Percentiles rank a stretch among this genome's conserved stretches.
These are phyloP conservation scores for Simplicillium sp. DNA, from an alignment of 2,329 filamentous ascomycete species.

Conservation along the genomic window DNA sequence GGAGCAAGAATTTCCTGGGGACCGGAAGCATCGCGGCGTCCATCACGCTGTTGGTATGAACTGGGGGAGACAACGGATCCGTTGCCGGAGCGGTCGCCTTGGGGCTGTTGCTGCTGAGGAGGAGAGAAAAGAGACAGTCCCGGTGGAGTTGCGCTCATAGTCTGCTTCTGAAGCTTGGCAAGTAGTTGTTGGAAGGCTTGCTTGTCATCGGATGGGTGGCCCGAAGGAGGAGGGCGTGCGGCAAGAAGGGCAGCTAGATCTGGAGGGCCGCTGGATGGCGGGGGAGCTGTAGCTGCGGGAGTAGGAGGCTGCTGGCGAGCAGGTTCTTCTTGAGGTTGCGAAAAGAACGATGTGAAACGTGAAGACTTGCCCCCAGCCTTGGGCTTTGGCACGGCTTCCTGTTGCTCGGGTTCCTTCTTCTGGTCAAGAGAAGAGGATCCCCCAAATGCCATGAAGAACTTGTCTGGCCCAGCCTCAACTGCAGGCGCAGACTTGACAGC, in stretches of 20 bases:
- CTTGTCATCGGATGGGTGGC: constrained; percentile 57
- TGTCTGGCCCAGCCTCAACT: constrained; percentile 61
- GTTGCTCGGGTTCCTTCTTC: constrained; percentile 41
- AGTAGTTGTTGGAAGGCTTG: constrained; percentile 78
- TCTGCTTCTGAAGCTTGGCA: constrained; percentile 65
- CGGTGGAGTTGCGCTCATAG: constrained; percentile 34
- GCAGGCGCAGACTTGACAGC: constrained; percentile 52
- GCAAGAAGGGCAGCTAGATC: constrained; percentile 5
- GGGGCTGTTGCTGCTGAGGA: constrained; percentile 22
- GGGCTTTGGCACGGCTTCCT: constrained; percentile 32
- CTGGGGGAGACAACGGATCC: constrained; percentile 36
- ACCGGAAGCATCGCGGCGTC: constrained; percentile 33
- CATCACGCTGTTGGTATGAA: constrained; percentile 35
- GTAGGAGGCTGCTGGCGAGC: constrained; percentile 30
- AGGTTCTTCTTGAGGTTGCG: constrained; percentile 37
- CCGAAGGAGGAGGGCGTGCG: background rate
- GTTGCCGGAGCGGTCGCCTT: constrained; percentile 19
- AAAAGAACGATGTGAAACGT: constrained; percentile 76
- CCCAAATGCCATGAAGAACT: constrained; percentile 60
- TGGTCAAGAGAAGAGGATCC: constrained; percentile 31
- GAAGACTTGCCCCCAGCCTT: constrained; percentile 62
- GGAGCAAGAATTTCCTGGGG: constrained; percentile 44
- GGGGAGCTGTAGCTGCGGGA: constrained; percentile 2
- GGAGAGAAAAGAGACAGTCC: constrained; percentile 31
- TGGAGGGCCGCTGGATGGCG: background rate